A percentile compares a stretch with the other conserved stretches of the same genome.
Conservation (phyloP, 1,284 basidiomycete species). For the Vanrija humicola region DNA sequence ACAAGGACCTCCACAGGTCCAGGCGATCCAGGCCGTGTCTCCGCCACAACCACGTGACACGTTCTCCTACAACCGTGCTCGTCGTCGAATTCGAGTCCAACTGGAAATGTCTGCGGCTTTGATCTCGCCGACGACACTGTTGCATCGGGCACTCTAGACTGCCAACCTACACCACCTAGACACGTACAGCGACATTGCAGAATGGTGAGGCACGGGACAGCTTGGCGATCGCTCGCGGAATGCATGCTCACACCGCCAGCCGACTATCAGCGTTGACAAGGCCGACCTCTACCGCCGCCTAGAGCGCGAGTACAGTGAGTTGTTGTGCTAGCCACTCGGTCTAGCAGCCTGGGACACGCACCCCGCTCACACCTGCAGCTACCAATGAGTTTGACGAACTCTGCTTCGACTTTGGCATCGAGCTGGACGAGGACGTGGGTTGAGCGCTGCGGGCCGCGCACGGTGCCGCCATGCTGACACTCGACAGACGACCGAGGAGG, state of each 20-base stretch:
- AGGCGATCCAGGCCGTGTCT: too few relatives aligned
- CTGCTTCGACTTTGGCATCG: conserved; percentile 95
- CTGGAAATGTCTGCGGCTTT: too few relatives aligned
- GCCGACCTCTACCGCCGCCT: conserved; percentile 86
- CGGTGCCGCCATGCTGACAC: neutral
- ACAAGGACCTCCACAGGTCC: too few relatives aligned
- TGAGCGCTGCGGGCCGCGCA: neutral
- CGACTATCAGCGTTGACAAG: conserved; percentile 93
- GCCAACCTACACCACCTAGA: too few relatives aligned
- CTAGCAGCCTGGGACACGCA: neutral
- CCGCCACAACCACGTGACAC: too few relatives aligned
- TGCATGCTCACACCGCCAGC: conserved; percentile 50
- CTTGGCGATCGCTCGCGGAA: too few relatives aligned
- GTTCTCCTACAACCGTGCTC: too few relatives aligned
- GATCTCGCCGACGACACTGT: too few relatives aligned
- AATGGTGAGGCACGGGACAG: too few relatives aligned
- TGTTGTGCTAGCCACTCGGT: too few relatives aligned
- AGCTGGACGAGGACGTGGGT: conserved; percentile 92
- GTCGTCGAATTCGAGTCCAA: too few relatives aligned
- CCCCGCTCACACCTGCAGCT: conserved; percentile 53
- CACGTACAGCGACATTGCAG: too few relatives aligned
- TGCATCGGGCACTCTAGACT: neutral
- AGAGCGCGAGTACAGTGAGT: conserved; percentile 75
- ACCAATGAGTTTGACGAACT: conserved; percentile 91
- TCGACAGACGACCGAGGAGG: conserved; percentile 77